Evolutionary conservation across 176 grass and related monocot species (phyloP), one percentile per base, ranked within the genome.

Genomic region (Musa troglodytarum): DNA sequence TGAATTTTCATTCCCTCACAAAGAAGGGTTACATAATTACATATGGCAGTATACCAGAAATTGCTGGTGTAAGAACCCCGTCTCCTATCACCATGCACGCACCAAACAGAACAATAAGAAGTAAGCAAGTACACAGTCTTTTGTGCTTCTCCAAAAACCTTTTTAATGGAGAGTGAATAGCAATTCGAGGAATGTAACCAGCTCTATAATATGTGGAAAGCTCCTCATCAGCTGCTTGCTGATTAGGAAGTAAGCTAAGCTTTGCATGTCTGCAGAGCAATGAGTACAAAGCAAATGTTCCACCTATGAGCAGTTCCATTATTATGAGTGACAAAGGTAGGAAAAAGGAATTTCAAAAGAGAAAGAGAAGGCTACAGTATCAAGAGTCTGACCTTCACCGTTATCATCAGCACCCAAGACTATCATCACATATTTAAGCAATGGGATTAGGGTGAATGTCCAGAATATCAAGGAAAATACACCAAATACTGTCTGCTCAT

Each of bases 31-130:
- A 71, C 34, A 17, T 52, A 20, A 21, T 49, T 71, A 11, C 17
- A 10, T 21, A 59, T 49, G 73, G 63, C 66, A 72, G 71, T 52
- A 67, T 79, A 93, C 94, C 94, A 79, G 94, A 98, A 69, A 98
- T 98, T 83, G 90, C 94, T 57, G 95, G 95, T 67, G 95, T 99
- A 75, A 99, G 86, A 78, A 99, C 71, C 59, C 95, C 95, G 77
- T 99, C 91, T 76, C 95, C 90, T 54, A 99, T 94, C 25, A 99
- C 83, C 95, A 99, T 94, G 82, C 95, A 91, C 69, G 95, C 88
- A 1, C 88, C 90, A 79, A 92, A 99, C 0, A 99, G 78, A 80
- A 99, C 91, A 73, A 91, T 69, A 23, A 99, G 81, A 71, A 99
- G 88, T 69, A 99, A 87, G 61, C 83, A 76, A 9, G 84, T 94